phyloP scores from a whole-genome alignment of 129 eudicot species.

The Centella asiatica region DNA sequence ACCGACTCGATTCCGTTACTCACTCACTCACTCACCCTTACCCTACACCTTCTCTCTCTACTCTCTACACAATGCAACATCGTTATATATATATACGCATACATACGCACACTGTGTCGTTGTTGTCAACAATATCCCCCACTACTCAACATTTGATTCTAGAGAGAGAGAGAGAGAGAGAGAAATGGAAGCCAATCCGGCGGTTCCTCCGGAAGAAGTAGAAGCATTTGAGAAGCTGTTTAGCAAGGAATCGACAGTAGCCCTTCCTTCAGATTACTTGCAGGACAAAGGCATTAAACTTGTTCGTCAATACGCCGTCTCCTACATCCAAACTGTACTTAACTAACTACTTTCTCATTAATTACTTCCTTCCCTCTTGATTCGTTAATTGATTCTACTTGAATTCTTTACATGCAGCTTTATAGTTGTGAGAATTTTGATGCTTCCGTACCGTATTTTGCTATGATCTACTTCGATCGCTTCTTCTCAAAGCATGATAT shows the following conservation, averaged over 20 bases:
- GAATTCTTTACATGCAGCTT: background rate
- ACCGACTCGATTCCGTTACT: background rate
- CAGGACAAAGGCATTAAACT: background rate
- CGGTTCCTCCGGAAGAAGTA: background rate
- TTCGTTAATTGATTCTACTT: background rate
- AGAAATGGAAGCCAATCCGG: background rate
- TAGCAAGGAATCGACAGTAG: background rate
- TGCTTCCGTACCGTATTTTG: slow-evolving; percentile 3
- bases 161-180: background rate
- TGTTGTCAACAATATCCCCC: too few species aligned
- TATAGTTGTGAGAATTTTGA: background rate
- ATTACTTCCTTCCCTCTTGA: background rate
- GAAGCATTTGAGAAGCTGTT: background rate
- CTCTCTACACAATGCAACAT: background rate
- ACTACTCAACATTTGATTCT: too few species aligned
- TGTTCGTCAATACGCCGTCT: slow-evolving; percentile 3
- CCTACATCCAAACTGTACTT: background rate
- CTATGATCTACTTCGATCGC: slow-evolving; percentile 19
- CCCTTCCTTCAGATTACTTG: background rate
- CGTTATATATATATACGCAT: background rate
- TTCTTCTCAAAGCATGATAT: slow-evolving; percentile 10
- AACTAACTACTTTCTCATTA: background rate
- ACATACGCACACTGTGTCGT: background rate
- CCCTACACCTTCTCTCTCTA: too few species aligned
- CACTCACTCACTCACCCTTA: background rate